phyloP scores from a whole-genome alignment of 306 rosid species.

The Cotoneaster glaucophyllus region DNA sequence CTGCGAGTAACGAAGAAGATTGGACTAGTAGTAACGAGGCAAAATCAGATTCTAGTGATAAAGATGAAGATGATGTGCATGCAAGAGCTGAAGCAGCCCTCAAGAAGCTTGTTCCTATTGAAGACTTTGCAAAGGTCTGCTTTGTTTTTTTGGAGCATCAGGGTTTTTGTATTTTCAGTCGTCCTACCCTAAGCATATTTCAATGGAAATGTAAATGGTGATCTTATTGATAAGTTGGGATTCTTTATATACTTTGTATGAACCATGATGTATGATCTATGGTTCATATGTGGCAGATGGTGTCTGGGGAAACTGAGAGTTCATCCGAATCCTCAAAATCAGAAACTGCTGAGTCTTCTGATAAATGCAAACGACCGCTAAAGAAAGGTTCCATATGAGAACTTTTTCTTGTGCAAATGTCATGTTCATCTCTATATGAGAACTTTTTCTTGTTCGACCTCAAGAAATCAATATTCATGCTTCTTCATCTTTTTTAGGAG shows the following conservation, averaged over 20 bases:
- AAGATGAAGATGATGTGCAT: conserved; percentile 61
- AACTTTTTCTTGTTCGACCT: neutral
- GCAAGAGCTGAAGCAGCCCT: conserved; percentile 79
- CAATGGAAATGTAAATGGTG: neutral
- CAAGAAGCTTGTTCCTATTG: conserved; percentile 68
- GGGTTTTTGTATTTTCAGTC: neutral
- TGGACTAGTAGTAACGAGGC: conserved; percentile 75
- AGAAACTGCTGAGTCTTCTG: conserved; percentile 46
- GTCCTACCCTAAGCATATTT: neutral
- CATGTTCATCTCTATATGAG: neutral
- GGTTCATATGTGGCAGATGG: conserved; percentile 37
- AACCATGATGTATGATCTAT: conserved; percentile 9
- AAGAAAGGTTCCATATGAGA: conserved; percentile 55
- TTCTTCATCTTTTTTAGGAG: conserved; percentile 44
- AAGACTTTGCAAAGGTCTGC: conserved; percentile 60
- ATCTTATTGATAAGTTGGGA: neutral
- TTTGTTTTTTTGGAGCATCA: neutral
- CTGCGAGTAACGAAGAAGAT: conserved; percentile 66
- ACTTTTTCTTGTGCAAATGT: neutral
- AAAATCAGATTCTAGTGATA: conserved; percentile 69
- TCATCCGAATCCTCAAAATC: conserved; percentile 44
- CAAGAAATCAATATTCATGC: conserved; percentile 1
- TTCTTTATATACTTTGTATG: neutral
- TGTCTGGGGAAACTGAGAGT: conserved; percentile 42
- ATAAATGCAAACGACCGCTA: conserved; percentile 44